Evolutionary conservation across 306 rosid species (phyloP), one percentile per base, ranked within the genome.

Genomic region (Acmispon strigosus): DNA sequence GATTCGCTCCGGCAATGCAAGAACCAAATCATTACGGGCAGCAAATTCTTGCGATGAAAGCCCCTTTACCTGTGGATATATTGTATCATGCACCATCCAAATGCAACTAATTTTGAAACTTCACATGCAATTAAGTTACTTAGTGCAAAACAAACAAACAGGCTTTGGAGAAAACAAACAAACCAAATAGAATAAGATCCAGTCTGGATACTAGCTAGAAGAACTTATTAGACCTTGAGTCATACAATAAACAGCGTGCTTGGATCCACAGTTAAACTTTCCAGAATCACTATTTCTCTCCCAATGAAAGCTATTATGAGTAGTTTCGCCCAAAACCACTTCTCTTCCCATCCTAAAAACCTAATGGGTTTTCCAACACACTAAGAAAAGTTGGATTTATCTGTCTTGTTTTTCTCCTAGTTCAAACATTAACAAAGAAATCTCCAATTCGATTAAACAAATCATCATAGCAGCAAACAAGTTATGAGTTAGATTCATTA

Each of bases 11-110:
- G 99, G 96, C 83, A 95, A 78, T 15, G 99, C 95, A 79, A 83
- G 92, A 79, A 85, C 96, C 89, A 95, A 70, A 84, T 95, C 99
- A 84, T 95, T 95, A 20, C 99, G 96, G 48, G 97, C 94, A 51
- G 92, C 90, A 85, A 95, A 85, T 84, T 95, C 99, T 81, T 89
- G 96, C 0, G 93, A 73, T 8, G 95, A 86, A 77, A 94, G 92
- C 63, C 99, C 97, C 49, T 89, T 91, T 15, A 89, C 95, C 99
- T 94, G 87, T 49, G 24, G 50, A 64, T 60, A 61, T 24, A 70
- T 57, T 24, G 19, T 3, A 53, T 70, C 58, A 51, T 8, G 43
- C 57, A 73, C 70, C 69, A 24, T 4, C 65, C 37, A 65, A 61
- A 61, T 24, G 36, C 5, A 9, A 37, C 22, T 63, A 16, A 49